Conservation (phyloP, 805 yeast genomes). For the Starmerella bombicola region DNA sequence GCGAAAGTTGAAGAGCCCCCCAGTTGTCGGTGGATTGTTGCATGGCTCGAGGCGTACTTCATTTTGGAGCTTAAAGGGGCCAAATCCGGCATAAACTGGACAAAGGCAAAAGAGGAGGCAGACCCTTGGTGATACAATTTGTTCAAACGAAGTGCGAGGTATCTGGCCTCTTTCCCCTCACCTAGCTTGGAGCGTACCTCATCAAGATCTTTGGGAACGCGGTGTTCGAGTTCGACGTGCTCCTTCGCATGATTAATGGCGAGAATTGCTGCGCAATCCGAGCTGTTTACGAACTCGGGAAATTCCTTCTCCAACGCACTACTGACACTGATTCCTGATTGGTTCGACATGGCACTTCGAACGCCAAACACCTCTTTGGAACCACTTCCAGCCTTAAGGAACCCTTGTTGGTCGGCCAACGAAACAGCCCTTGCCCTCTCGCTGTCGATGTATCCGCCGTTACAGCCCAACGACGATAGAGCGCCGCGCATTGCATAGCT, state of each 20-base stretch:
- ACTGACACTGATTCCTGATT: conserved; percentile 48
- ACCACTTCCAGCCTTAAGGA: too few species aligned
- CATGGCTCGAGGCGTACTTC: conserved; percentile 87
- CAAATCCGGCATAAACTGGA: conserved; percentile 75
- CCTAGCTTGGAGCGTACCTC: conserved; percentile 31
- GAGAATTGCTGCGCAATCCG: conserved; percentile 31
- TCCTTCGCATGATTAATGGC: conserved; percentile 30
- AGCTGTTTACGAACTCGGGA: conserved; percentile 31
- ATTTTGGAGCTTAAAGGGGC: conserved; percentile 76
- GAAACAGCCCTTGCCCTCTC: too few species aligned
- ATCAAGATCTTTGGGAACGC: conserved; percentile 26
- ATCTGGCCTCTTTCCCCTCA: conserved; percentile 35
- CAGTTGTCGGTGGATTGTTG: conserved; percentile 57
- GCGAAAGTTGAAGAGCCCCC: conserved; percentile 47
- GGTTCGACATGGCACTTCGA: conserved; percentile 42
- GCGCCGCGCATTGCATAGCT: too few species aligned
- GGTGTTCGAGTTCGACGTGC: conserved; percentile 27
- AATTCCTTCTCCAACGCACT: conserved; percentile 37
- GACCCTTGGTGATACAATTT: conserved; percentile 6
- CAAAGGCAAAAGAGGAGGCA: conserved; percentile 39
- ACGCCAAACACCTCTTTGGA: too few species aligned
- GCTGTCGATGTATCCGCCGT: too few species aligned
- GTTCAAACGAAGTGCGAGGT: conserved; percentile 35
- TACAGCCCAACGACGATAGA: too few species aligned
- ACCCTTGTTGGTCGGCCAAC: too few species aligned